phyloP scores from a whole-genome alignment of 306 rosid genomes.

The Trifolium fragiferum region DNA sequence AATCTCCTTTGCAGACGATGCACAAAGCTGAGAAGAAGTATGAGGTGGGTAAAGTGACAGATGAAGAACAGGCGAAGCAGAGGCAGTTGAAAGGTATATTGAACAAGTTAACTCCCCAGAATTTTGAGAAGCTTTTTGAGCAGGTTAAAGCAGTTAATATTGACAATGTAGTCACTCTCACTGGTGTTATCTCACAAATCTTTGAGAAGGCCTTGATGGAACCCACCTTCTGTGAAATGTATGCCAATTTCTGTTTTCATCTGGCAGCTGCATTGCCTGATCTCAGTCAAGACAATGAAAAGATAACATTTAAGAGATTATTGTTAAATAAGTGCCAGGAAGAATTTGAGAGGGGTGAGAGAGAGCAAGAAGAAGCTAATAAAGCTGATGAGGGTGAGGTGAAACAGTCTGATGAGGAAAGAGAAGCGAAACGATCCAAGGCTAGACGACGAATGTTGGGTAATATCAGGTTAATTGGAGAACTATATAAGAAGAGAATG shows the following conservation, averaged over 20 bases:
- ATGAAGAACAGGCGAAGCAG: conserved; percentile 82
- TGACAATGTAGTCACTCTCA: conserved; percentile 70
- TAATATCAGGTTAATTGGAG: conserved; percentile 94
- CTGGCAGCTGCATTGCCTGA: conserved; percentile 80
- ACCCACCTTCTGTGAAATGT: conserved; percentile 99
- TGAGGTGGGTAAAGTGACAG: conserved; percentile 85
- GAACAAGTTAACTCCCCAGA: conserved; percentile 95
- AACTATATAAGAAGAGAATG: conserved; percentile 87
- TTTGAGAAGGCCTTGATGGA: conserved; percentile 96
- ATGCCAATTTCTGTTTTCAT: conserved; percentile 84
- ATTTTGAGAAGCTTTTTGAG: conserved; percentile 87
- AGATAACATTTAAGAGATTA: conserved; percentile 86
- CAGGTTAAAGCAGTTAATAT: conserved; percentile 93
- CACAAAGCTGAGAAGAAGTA: conserved; percentile 95
- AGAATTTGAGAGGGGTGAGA: conserved; percentile 96
- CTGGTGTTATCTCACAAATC: conserved; percentile 93
- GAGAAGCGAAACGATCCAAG: conserved; percentile 80
- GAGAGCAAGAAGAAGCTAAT: conserved; percentile 92
- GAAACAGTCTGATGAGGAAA: conserved; percentile 68
- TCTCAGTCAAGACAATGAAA: conserved; percentile 77
- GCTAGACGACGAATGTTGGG: conserved; percentile 96
- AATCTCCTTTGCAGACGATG: conserved; percentile 71
- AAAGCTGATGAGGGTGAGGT: conserved; percentile 85
- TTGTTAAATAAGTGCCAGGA: conserved; percentile 93
- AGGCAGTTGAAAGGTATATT: conserved; percentile 88